Percentiles rank a stretch among this genome's conserved stretches.
phyloP scores from a whole-genome alignment of 164 flowering plant genomes.

The Aristolochia fimbriata region DNA sequence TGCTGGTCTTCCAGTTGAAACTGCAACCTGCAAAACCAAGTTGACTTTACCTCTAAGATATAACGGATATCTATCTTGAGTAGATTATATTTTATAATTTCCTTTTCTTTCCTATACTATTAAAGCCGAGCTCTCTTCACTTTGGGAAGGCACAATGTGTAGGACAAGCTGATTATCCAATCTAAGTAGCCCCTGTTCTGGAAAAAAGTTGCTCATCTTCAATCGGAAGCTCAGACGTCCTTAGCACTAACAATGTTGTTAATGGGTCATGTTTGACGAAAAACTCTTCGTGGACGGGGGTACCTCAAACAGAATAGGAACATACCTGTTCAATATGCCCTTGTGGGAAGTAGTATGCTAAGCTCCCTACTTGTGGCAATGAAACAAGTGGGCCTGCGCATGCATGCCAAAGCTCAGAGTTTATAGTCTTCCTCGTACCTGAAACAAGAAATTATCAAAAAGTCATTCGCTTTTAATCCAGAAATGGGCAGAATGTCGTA shows the following conservation, averaged over 20 bases:
- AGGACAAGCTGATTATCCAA: too few relatives aligned
- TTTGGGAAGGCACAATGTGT: too few relatives aligned
- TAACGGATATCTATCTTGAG: background rate
- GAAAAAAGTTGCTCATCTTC: too few relatives aligned
- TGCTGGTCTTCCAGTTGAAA: slow-evolving; percentile 73
- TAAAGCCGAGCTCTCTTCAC: too few relatives aligned
- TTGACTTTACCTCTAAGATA: background rate
- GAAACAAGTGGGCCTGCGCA: slow-evolving; percentile 97
- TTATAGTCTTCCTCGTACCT: slow-evolving; percentile 56
- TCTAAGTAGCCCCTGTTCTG: too few relatives aligned
- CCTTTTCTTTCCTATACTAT: too few relatives aligned
- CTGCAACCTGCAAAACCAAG: slow-evolving; percentile 59
- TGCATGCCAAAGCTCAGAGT: slow-evolving; percentile 96
- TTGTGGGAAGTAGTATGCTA: slow-evolving; percentile 91
- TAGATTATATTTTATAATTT: too few relatives aligned
- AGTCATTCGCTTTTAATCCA: background rate
- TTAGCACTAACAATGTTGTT: background rate
- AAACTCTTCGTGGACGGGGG: background rate
- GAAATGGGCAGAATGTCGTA: background rate
- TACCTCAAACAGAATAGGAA: background rate
- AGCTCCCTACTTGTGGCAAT: slow-evolving; percentile 86
- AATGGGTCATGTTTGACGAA: background rate
- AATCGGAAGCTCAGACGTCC: background rate
- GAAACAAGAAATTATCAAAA: slow-evolving; percentile 6
- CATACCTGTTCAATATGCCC: slow-evolving; percentile 96